Base-by-base conservation (phyloP, 2,329 filamentous ascomycete genomes). In the Biscogniauxia marginata region DNA sequence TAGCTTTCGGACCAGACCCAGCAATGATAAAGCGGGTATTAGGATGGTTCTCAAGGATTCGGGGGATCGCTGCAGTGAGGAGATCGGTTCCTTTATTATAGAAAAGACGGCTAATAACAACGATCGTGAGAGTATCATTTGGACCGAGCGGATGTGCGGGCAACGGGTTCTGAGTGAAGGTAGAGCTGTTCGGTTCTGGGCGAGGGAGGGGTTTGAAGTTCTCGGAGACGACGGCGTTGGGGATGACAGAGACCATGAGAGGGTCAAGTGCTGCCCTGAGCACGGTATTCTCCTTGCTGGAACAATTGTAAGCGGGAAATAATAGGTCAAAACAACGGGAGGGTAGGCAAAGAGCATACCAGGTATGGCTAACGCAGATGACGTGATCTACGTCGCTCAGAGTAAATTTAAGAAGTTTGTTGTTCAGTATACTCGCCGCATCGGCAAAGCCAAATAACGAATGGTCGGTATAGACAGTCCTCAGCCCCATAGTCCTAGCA, bases 31-130 rank as follows among this genome's bases (percentile, higher is more conserved):
- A 99, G 55, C 92, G 90, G 1, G 96, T 95, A 70, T 98, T 96
- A 0, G 91, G 89, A 70, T 99, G 90, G 13, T 87, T 85, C 50
- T 91, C 89, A 23, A 98, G 83, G 52, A 99, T 96, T 49, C 93
- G 87, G 0, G 95, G 95, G 53, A 99, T 96, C 3, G 92, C 91
- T 9, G 93, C 95, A 21, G 96, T 96, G n/a, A 99, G 83, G 0
- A 99, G 84, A 71, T 99, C 96, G 1, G 91, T 98, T 57, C 95
- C 95, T 73, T 99, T 99, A 75, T 99, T 99, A 75, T 98, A 98
- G 75, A 98, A 99, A 1, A 99, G 85, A 19, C 95, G 91, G 7
- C 93, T 97, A 60, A 99, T 96, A 19, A 99, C 93, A 1, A 99
- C 91, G 56, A 99, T 97, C 7, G 92, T 97, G 67, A 99, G 93